Evolutionary conservation across 495 filamentous ascomycete species (phyloP), one percentile per base, ranked within the genome.

Genomic region (Achaetomiella virescens): DNA sequence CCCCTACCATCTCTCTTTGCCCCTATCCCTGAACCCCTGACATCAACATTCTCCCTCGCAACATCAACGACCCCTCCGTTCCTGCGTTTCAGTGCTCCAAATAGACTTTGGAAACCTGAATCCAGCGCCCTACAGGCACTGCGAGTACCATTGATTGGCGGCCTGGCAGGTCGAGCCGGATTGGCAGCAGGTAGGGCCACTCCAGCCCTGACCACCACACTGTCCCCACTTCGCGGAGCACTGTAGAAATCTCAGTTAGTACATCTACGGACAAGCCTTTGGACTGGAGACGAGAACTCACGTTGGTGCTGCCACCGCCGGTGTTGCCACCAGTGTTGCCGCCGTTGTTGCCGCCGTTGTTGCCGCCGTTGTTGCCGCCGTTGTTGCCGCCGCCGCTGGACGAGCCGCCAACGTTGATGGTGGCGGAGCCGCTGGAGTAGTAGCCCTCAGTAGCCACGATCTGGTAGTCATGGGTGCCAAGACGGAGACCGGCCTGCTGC

Each of bases 361-460:
- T 29, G 25, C 51, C 24, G 18, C 11, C 47, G 57, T 36, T 40
- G 2, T 47, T 52, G 9, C 54, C 51, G 21, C 50, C 55, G 18
- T 21, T 50, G 48, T 25, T 12, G 33, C 36, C 42, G 37, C 42
- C 57, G 12, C 58, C 61, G 35, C 45, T 37, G 48, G 51, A 22
- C 2, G 35, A 24, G 31, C 38, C 57, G 37, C 63, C 59, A 48
- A 82, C 78, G 35, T 73, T 81, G 51, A 83, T 78, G 18, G 61
- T 60, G 11, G 79, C 63, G 11, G 70, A 78, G 9, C 79, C 79
- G 60, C 71, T 77, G 55, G 72, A 76, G 58, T 70, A 66, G 59
- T 82, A 82, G 2, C 81, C 79, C 67, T 84, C 80, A 6, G 78
- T 83, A 15, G 78, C 75, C 8, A 84, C 69, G 52, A 83, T 79